Percentiles rank a stretch among this genome's conserved stretches.
phyloP scores from a whole-genome alignment of 768 basidiomycete genomes.

The Phylloporus sp. region DNA sequence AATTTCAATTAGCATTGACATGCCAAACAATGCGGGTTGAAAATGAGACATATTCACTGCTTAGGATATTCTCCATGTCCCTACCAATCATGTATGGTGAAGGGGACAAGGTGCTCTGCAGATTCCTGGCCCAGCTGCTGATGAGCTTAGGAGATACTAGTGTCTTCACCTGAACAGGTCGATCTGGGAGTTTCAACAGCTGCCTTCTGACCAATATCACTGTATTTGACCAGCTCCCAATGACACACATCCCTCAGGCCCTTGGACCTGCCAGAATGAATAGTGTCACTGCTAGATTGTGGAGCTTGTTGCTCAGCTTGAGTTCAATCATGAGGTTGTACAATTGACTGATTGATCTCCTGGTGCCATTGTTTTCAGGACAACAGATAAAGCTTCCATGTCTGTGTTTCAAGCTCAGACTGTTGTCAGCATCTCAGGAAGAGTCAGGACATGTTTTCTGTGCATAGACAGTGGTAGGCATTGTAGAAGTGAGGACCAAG shows the following conservation, averaged over 20 bases:
- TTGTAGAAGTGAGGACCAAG: not conserved
- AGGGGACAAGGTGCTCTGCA: not conserved
- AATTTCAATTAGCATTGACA: not conserved
- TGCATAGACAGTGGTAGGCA: not conserved
- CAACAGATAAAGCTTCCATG: not conserved
- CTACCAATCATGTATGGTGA: not conserved
- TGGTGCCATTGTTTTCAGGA: not conserved
- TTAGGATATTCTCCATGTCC: not conserved
- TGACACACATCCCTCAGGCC: not conserved
- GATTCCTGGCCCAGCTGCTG: not conserved
- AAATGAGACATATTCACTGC: not conserved
- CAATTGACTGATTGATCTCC: not conserved
- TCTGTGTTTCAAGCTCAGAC: not conserved
- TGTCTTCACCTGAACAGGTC: not conserved
- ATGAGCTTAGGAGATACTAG: not conserved
- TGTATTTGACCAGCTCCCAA: not conserved
- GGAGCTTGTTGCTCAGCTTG: not conserved
- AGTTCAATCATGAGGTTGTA: not conserved
- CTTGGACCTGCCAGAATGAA: not conserved
- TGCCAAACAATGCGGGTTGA: constrained; percentile 1
- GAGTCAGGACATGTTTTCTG: not conserved
- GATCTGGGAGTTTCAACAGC: not conserved
- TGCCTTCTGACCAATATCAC: not conserved
- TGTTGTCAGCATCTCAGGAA: not conserved
- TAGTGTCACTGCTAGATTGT: not conserved